Base-by-base conservation (phyloP, 2,329 filamentous ascomycete genomes). In the Coniochaeta ligniaria region DNA sequence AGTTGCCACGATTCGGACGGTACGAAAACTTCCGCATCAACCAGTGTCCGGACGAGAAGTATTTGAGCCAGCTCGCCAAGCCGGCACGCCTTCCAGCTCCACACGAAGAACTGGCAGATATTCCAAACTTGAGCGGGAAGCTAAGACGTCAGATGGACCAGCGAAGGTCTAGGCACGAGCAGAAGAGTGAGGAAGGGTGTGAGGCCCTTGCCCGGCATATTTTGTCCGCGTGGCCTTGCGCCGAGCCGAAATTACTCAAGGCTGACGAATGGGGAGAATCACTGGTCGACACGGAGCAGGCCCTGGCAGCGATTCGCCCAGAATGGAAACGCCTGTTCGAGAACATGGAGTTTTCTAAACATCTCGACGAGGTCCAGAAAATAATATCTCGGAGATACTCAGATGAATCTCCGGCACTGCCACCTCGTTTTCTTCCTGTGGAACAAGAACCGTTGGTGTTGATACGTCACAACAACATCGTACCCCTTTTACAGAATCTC, bases 281-380 rank as follows among this genome's bases (percentile, higher is more conserved):
- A 20, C 66, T 73, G 3, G 31, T 85, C 0, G 67, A 82, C 61
- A 24, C 73, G 7, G 41, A 62, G 0, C 62, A 68, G 12, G 80
- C 80, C 3, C 41, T 83, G 1, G 64, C 71, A 0, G 65, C 67
- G 0, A 66, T 85, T 16, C 63, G 65, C 0, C 73, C 74, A 0
- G 77, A 83, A 58, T 86, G 82, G 82, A 63, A 69, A 5, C 74
- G 78, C 0, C 65, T 83, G 0, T 76, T 73, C n/a, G 71, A 76
- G 6, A 86, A 86, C 52, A 62, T 73, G 11, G 72, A 80, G 31
- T 71, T 85, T 0, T 75, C 72, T 0, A 47, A 67, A 0, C 78
- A 84, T 63, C 61, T 84, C 0, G 60, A 71, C 11, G 50, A 73
- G 28, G 75, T 81, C 0, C 80, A 85, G 59, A 6, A 54, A 0